Base-by-base conservation (phyloP, 306 rosid genomes). In the Quercus engelmannii region DNA sequence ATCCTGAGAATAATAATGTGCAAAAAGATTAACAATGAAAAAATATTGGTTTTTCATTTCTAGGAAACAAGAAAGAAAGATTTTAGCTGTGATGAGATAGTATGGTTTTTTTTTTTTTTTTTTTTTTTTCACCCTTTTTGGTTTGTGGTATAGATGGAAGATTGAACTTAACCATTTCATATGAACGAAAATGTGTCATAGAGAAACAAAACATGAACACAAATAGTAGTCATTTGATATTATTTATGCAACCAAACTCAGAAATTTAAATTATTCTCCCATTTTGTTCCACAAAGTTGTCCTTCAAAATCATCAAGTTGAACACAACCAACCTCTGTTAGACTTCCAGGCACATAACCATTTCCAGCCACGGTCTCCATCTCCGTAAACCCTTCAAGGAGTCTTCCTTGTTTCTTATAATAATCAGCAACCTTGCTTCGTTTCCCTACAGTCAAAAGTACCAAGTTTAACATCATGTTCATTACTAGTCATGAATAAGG, bases 361-460 rank as follows among this genome's bases (percentile, higher is more conserved):
- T 71, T 79, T 81, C 85, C 97, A 68, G 76, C n/a, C 87, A 93
- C 82, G 67, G 85, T 74, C 69, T 93, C 98, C 97, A 93, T 91
- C 85, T 91, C 98, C 77, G 7, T 87, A 74, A 73, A 93, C 61
- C 93, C 98, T 82, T 91, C 93, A 71, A 93, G 89, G 59, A 91
- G 94, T 71, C 89, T 86, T 83, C 86, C 91, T 63, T 93, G 98
- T 68, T 88, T 77, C 88, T 87, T 82, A 85, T 93, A 93, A 85
- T 91, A 93, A 74, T 88, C 91, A 15, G 82, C 93, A 71, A 93
- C 87, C 82, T 82, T 90, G 81, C 81, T 69, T 62, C 84, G 83
- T 79, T 83, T 93, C 85, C 79, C 94, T 93, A 5, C 3, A 41
- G 76, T 71, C 23, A 81, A 83, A 14, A 43, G 41, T 19, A 18